Conservation (phyloP, 1,284 basidiomycete species). For the Heterobasidion annosum region DNA sequence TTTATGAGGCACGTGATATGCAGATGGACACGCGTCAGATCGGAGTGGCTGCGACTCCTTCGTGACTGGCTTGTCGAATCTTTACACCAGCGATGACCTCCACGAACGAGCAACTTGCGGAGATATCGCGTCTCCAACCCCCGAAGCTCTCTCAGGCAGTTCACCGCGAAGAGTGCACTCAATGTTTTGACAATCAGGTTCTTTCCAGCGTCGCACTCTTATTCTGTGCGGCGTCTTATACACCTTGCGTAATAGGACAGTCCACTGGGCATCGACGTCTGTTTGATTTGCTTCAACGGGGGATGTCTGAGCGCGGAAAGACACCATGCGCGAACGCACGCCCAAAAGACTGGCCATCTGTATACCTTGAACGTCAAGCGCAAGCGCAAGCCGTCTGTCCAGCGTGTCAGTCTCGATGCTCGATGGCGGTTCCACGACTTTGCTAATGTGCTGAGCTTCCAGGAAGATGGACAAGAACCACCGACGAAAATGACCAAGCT, state of each 20-base stretch:
- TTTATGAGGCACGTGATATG: neutral
- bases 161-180: conserved; percentile 87
- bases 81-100: neutral
- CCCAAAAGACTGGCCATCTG: conserved; percentile 61
- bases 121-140: conserved; percentile 26
- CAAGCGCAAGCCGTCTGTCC: conserved; percentile 54
- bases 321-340: conserved; percentile 70
- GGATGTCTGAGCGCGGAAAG: conserved; percentile 61
- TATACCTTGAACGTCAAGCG: conserved; percentile 83
- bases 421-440: neutral
- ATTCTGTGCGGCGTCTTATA: conserved; percentile 10
- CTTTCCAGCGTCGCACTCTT: neutral
- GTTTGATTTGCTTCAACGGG: conserved; percentile 91
- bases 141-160: conserved; percentile 46
- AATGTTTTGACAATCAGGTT: conserved; percentile 94
- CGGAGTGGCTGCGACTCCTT: no score
- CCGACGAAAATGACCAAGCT: conserved; percentile 85
- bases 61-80: neutral
- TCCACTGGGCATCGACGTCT: conserved; percentile 79
- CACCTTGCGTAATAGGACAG: conserved; percentile 42
- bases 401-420: conserved; percentile 44
- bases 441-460: neutral
- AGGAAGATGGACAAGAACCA: conserved; percentile 66
- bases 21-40: no score
- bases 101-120: conserved; percentile 13